These are phyloP conservation scores for Lentinula aciculospora DNA, from an alignment of 768 basidiomycete genomes.

Conservation along the genomic window DNA sequence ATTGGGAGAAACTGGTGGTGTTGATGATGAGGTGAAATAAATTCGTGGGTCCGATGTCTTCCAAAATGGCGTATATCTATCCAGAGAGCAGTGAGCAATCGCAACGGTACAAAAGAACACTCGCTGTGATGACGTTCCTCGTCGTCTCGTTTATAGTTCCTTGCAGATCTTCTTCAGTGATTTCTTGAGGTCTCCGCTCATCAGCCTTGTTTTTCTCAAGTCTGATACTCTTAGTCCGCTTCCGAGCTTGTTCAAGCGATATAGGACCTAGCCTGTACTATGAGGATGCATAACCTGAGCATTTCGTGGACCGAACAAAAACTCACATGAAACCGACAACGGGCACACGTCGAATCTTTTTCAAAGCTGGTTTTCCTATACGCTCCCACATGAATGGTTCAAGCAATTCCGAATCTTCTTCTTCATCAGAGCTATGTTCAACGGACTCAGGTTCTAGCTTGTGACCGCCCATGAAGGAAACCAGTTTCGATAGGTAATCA, in stretches of 20 bases:
- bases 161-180: conserved; percentile 76
- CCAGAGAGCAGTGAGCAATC: conserved; percentile 28
- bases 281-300: conserved; percentile 11
- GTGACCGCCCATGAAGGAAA: conserved; percentile 71
- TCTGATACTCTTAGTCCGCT: conserved; percentile 49
- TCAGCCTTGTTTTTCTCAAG: conserved; percentile 69
- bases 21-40: conserved; percentile 87
- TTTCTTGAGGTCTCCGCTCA: conserved; percentile 68
- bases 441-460: conserved; percentile 42
- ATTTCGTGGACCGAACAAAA: background rate
- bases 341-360: conserved; percentile 72
- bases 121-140: conserved; percentile 72
- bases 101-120: conserved; percentile 15
- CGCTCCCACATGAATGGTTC: conserved; percentile 71
- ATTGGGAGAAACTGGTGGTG: conserved; percentile 86
- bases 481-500: conserved; percentile 76
- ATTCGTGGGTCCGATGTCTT: conserved; percentile 49
- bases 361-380: conserved; percentile 81
- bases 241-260: conserved; percentile 75
- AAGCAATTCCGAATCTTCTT: conserved; percentile 25
- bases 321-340: conserved; percentile 85
- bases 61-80: conserved; percentile 41
- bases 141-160: conserved; percentile 86
- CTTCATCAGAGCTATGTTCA: conserved; percentile 40
- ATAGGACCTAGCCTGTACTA: conserved; percentile 87